Percentiles rank a stretch among this genome's conserved stretches.
phyloP scores from a whole-genome alignment of 2,329 filamentous ascomycete genomes.

The Colletotrichum acutatum region DNA sequence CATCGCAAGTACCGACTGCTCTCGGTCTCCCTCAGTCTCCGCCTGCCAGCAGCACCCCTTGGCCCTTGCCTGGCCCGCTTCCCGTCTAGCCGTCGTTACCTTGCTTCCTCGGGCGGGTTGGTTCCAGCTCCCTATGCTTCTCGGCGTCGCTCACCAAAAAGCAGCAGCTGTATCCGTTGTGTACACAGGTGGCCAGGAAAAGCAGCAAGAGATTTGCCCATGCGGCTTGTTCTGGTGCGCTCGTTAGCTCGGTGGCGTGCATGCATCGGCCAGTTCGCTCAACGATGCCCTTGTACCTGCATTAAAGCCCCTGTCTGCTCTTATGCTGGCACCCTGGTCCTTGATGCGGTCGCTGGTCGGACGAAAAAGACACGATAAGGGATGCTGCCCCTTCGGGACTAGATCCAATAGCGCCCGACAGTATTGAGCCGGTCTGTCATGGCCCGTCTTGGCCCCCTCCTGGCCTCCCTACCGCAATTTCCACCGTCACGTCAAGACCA shows the following conservation, averaged over 20 bases:
- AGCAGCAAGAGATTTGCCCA: conserved; percentile 33
- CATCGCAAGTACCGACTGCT: not conserved
- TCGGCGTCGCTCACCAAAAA: not conserved
- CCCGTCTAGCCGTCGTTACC: conserved; percentile 2
- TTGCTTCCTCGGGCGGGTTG: conserved; percentile 19
- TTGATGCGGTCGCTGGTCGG: not conserved
- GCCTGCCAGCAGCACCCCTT: not conserved
- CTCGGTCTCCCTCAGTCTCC: not conserved
- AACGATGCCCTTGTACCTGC: conserved; percentile 35
- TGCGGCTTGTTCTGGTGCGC: conserved; percentile 10
- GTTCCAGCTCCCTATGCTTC: not conserved
- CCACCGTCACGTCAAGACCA: conserved; percentile 29
- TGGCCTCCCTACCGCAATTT: conserved; percentile 29
- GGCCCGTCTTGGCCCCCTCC: conserved; percentile 26
- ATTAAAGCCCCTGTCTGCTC: conserved; percentile 18
- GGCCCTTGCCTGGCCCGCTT: conserved; percentile 15
- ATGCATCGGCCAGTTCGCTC: conserved; percentile 20
- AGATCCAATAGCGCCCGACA: not conserved
- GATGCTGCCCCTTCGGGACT: conserved; percentile 31
- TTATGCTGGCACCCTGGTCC: conserved; percentile 4
- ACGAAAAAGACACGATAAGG: conserved; percentile 23
- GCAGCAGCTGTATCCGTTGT: not conserved
- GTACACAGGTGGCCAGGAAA: not conserved
- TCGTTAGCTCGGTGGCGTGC: conserved; percentile 27
- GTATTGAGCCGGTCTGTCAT: conserved; percentile 13